Percentiles rank a stretch among this genome's conserved stretches.
phyloP scores from a whole-genome alignment of 108 stramenopile species.

The Cyclotella atomus region DNA sequence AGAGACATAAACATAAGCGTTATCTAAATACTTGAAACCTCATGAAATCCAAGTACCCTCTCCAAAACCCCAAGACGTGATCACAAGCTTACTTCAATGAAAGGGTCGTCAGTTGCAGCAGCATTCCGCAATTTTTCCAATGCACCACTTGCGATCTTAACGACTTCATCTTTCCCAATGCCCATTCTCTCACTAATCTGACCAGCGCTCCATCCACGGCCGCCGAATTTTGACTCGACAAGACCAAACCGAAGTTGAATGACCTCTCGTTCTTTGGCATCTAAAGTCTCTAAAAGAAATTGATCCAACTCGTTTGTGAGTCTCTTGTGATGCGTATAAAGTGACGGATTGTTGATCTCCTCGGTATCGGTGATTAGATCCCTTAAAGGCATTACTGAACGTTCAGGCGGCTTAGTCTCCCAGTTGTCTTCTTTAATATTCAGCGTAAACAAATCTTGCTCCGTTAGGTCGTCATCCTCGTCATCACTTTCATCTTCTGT shows the following conservation, averaged over 20 bases:
- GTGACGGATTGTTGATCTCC: constrained; percentile 52
- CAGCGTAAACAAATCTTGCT: constrained; percentile 27
- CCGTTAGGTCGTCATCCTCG: neutral
- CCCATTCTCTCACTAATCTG: constrained; percentile 31
- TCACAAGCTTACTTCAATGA: constrained; percentile 36
- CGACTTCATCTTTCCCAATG: constrained; percentile 16
- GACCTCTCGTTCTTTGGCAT: constrained; percentile 45
- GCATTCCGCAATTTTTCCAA: constrained; percentile 30
- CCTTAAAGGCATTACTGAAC: constrained; percentile 53
- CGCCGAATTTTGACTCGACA: constrained; percentile 35
- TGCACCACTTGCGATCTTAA: constrained; percentile 22
- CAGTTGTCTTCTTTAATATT: constrained; percentile 61
- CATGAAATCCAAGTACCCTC: neutral
- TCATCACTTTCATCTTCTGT: constrained; percentile 22
- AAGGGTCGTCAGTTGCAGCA: constrained; percentile 31
- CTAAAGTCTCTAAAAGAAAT: constrained; percentile 56
- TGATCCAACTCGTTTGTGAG: constrained; percentile 52
- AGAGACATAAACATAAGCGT: neutral
- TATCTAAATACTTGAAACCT: too few species aligned
- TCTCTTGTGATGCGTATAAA: constrained; percentile 49
- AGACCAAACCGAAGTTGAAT: constrained; percentile 69
- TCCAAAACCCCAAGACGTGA: too few species aligned
- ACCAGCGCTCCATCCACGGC: constrained; percentile 22
- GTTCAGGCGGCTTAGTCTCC: constrained; percentile 55
- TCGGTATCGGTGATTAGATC: constrained; percentile 54